These are phyloP conservation scores for Teunomyces cretensis DNA, from an alignment of 805 yeast genomes.

Conservation along the genomic window DNA sequence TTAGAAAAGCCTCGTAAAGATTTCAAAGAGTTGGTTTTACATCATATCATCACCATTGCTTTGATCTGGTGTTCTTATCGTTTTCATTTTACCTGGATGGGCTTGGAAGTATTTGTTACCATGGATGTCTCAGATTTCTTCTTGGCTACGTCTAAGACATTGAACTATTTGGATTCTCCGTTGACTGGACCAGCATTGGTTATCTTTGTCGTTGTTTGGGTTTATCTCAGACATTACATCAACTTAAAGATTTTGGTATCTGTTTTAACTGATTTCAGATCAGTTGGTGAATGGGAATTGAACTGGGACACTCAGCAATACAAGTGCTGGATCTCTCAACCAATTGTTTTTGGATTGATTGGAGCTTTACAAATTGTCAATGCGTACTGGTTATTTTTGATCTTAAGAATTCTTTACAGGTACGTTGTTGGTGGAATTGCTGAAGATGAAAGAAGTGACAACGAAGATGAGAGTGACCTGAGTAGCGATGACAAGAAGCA, in stretches of 20 bases:
- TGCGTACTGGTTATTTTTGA: constrained; percentile 81
- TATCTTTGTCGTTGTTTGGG: constrained; percentile 73
- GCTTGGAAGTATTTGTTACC: constrained; percentile 83
- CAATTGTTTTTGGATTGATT: constrained; percentile 78
- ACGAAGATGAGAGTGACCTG: constrained; percentile 56
- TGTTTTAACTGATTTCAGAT: constrained; percentile 77
- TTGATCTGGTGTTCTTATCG: constrained; percentile 84
- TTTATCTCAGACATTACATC: constrained; percentile 83
- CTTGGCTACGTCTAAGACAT: constrained; percentile 78
- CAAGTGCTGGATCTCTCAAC: constrained; percentile 94
- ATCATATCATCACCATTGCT: constrained; percentile 87
- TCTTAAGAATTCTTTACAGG: constrained; percentile 74
- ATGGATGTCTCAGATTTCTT: constrained; percentile 96
- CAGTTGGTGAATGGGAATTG: constrained; percentile 79
- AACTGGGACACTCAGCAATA: constrained; percentile 91
- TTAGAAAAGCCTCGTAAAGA: constrained; percentile 96
- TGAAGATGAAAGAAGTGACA: constrained; percentile 85
- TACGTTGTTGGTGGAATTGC: constrained; percentile 57
- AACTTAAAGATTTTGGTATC: constrained; percentile 82
- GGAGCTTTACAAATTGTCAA: constrained; percentile 83
- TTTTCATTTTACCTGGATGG: constrained; percentile 97
- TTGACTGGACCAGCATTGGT: constrained; percentile 64
- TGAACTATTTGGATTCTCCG: constrained; percentile 76
- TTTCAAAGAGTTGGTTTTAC: constrained; percentile 84
- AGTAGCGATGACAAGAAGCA: constrained; percentile 15